Conservation (phyloP, 2,329 filamentous ascomycete species). For the Cladophialophora bantiana region DNA sequence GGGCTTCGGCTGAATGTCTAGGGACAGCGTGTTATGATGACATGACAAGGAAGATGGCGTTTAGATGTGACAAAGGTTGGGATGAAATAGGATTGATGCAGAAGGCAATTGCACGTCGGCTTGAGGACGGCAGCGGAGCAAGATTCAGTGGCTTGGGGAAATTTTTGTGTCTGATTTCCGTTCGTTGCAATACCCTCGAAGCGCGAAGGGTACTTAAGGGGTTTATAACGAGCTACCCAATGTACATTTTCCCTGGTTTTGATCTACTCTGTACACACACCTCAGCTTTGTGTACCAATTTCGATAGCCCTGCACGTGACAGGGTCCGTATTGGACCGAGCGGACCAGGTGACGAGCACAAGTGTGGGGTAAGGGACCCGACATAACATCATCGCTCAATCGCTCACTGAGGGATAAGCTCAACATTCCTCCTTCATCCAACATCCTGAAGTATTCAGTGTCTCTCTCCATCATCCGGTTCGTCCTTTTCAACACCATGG, state of each 20-base stretch:
- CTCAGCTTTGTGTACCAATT: neutral
- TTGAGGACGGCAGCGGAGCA: neutral
- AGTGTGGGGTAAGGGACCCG: slow-evolving; percentile 26
- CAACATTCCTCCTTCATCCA: slow-evolving; percentile 3
- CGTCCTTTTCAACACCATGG: slow-evolving; percentile 13
- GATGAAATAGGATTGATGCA: slow-evolving; percentile 7
- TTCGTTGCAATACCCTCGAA: slow-evolving; percentile 25
- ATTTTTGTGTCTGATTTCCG: neutral
- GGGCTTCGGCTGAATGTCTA: slow-evolving; percentile 1
- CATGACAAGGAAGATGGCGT: slow-evolving; percentile 24
- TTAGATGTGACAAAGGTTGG: slow-evolving; percentile 1
- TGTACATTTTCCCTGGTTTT: slow-evolving; percentile 13
- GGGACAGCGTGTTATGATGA: slow-evolving; percentile 18
- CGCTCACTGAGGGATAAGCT: slow-evolving; percentile 13
- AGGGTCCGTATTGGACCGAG: neutral
- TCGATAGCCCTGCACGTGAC: neutral
- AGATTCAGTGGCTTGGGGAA: neutral
- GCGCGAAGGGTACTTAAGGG: slow-evolving; percentile 9
- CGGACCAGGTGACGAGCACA: neutral
- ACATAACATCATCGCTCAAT: slow-evolving; percentile 22
- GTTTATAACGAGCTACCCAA: slow-evolving; percentile 5
- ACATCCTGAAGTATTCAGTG: neutral
- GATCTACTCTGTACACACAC: neutral
- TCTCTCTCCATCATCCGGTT: neutral
- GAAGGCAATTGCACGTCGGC: neutral